Conservation (phyloP, 805 yeast species). For the Torulaspora quercuum region DNA sequence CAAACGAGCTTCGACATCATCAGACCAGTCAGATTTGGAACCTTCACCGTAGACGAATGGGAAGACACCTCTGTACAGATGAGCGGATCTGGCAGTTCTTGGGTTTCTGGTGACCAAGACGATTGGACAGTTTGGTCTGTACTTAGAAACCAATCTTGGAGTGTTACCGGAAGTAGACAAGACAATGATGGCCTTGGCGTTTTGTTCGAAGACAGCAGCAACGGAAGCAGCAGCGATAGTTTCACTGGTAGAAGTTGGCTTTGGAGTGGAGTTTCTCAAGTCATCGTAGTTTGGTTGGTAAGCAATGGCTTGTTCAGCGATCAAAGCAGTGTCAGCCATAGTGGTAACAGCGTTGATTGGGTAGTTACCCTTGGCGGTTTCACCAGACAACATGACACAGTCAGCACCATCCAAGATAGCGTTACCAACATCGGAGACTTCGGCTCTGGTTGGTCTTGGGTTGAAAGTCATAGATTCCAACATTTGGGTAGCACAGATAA, state of each 20-base stretch:
- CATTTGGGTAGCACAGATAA: slow-evolving; percentile 99
- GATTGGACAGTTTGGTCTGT: slow-evolving; percentile 96
- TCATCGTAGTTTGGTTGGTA: slow-evolving; percentile 82
- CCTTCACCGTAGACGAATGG: slow-evolving; percentile 80
- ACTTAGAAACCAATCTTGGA: slow-evolving; percentile 94
- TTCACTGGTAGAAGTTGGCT: slow-evolving; percentile 91
- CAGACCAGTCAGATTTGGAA: slow-evolving; percentile 76
- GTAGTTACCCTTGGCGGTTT: slow-evolving; percentile 99
- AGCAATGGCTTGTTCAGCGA: slow-evolving; percentile 96
- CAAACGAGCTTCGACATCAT: slow-evolving; percentile 93
- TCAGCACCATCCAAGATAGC: slow-evolving; percentile 99
- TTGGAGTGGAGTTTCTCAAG: slow-evolving; percentile 76
- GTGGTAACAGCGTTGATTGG: slow-evolving; percentile 96
- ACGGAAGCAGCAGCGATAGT: slow-evolving; percentile 97
- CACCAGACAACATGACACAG: slow-evolving; percentile 99
- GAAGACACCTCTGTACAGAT: slow-evolving; percentile 97
- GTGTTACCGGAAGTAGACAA: slow-evolving; percentile 93
- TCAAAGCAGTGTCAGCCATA: slow-evolving; percentile 97
- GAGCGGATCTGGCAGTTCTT: slow-evolving; percentile 90
- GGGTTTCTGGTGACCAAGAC: slow-evolving; percentile 97
- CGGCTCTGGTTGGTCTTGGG: slow-evolving; percentile 99
- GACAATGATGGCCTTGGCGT: slow-evolving; percentile 94
- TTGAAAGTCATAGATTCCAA: slow-evolving; percentile 98
- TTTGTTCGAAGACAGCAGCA: slow-evolving; percentile 91
- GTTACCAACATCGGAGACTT: slow-evolving; percentile 98